Conservation (phyloP, 2,329 filamentous ascomycete species). For the Fusarium oxysporum region DNA sequence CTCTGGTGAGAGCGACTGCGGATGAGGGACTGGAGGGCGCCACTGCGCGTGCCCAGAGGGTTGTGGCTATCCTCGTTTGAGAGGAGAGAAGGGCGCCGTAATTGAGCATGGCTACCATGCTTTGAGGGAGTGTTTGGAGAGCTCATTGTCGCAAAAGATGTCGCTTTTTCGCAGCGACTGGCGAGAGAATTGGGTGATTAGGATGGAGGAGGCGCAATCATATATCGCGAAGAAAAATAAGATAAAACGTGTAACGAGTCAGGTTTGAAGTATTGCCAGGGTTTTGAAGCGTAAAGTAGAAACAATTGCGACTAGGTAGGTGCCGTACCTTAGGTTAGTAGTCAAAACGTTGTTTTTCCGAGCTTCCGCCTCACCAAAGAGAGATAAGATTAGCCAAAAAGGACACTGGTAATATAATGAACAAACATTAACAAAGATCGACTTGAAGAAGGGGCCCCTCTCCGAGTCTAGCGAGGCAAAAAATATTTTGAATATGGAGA, state of each 20-base stretch:
- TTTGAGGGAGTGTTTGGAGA: conserved; percentile 47
- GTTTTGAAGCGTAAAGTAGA: conserved; percentile 27
- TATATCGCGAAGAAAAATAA: conserved; percentile 13
- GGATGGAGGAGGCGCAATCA: not conserved
- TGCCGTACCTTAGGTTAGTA: not conserved
- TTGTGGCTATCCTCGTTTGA: conserved; percentile 50
- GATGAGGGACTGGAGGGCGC: conserved; percentile 54
- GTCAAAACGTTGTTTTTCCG: conserved; percentile 35
- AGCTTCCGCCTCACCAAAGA: conserved; percentile 13
- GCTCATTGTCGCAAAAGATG: conserved; percentile 42
- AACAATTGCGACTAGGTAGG: conserved; percentile 21
- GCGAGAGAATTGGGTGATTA: not conserved
- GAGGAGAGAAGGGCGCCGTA: conserved; percentile 49
- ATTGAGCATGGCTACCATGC: conserved; percentile 33
- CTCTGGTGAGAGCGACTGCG: conserved; percentile 53
- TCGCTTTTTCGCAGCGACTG: conserved; percentile 22
- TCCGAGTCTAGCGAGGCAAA: conserved; percentile 9
- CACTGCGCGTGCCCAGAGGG: conserved; percentile 52
- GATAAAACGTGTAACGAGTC: conserved; percentile 18
- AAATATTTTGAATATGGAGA: not conserved
- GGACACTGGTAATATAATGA: not conserved
- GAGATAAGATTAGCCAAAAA: conserved; percentile 4
- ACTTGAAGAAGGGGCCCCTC: not conserved
- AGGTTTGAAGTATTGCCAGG: conserved; percentile 15
- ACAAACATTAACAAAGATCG: not conserved